A percentile compares a stretch with the other conserved stretches of the same genome.
phyloP scores from a whole-genome alignment of 129 eudicot genomes.

The carrot (Daucus carota) region DH1_v3.0 NC_030384.2:46236501-46237000 shows the following conservation, averaged over 20 bases:
- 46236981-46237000: not conserved
- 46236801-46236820: not conserved
- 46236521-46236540: not conserved
- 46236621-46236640: not conserved
- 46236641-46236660: not conserved
- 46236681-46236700: constrained; percentile 12
- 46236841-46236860: not conserved
- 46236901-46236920: constrained; percentile 5
- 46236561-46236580: constrained; percentile 1
- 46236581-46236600: constrained; percentile 6
- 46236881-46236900: constrained; percentile 8
- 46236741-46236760: constrained; percentile 11
- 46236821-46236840: not conserved
- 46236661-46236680: not conserved
- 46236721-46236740: constrained; percentile 5
- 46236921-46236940: not conserved
- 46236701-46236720: not conserved
- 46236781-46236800: not conserved
- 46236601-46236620: not conserved
- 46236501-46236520: not conserved
- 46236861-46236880: constrained; percentile 15
- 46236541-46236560: not conserved
- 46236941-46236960: not conserved
- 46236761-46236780: constrained; percentile 2
- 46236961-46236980: not conserved